Base-by-base conservation (phyloP, 192 early-diverging fungal genomes). In the Coemansia sp. region DNA sequence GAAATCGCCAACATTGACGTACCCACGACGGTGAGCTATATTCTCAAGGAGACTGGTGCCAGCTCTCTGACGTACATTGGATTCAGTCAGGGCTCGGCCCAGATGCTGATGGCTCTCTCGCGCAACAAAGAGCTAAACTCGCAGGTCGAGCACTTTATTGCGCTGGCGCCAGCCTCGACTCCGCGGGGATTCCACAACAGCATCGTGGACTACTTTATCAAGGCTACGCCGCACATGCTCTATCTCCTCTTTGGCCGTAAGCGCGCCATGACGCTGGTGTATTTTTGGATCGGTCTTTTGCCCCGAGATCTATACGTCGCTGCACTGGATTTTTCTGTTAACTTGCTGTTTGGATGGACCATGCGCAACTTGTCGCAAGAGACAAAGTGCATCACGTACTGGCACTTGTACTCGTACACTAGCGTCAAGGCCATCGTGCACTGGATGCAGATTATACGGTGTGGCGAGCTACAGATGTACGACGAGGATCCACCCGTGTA, bases 361-460 rank as follows among this genome's bases (percentile, higher is more conserved):
- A 85, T 80, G 75, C 74, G 69, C 65, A 92, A 89, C 68, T 84
- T 91, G 84, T 90, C 88, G 20, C 82, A 79, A 46, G 86, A 87
- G 29, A 89, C 92, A 68, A 97, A 96, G 72, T 69, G 87, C 10
- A 90, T 93, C 7, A 87, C 88, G 13, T 97, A 96, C 69, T 89
- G 91, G 71, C 93, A 97, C 72, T 65, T 97, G 15, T 96, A 96
- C 78, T 94, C 92, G 49, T 91, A 90, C 40, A 91, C 95, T 1
- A 95, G 94, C 69, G 94, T 96, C 39, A 95, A 96, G 74, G 88
- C 88, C 50, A 89, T 96, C 61, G 96, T 98, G 80, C 95, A 95
- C 73, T 95, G 94, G 94, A 96, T 97, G 84, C 95, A 97, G 84
- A 97, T 97, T 66, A 96, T 97, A 49, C 81, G 94, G 22, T 90